These are phyloP conservation scores for Dactylella cylindrospora DNA, from an alignment of 2,329 filamentous ascomycete species.

Conservation along the genomic window DNA sequence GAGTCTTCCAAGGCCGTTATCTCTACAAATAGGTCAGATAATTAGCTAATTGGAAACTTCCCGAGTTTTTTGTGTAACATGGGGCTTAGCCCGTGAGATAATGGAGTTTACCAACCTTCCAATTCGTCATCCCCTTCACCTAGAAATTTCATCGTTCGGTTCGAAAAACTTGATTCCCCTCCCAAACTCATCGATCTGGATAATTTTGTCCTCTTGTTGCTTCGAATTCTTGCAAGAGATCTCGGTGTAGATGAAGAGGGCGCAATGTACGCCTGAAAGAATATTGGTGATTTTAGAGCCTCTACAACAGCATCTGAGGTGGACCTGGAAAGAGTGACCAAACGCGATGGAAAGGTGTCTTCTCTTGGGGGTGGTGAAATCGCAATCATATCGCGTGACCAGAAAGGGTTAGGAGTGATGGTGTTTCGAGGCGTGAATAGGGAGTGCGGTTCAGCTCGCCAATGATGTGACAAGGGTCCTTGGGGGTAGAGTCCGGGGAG, in stretches of 20 bases:
- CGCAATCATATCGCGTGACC: slow-evolving; percentile 44
- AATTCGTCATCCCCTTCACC: slow-evolving; percentile 26
- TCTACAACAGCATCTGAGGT: slow-evolving; percentile 25
- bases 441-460: slow-evolving; percentile 15
- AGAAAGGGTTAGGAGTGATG: slow-evolving; percentile 5
- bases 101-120: slow-evolving; percentile 31
- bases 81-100: no score
- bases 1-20: slow-evolving; percentile 23
- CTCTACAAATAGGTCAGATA: slow-evolving; percentile 19
- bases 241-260: slow-evolving; percentile 22
- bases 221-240: slow-evolving; percentile 5
- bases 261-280: slow-evolving; percentile 18
- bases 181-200: slow-evolving; percentile 32
- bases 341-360: slow-evolving; percentile 39
- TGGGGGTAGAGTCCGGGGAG: no score
- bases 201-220: slow-evolving; percentile 22
- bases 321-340: slow-evolving; percentile 28
- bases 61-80: slow-evolving; percentile 8
- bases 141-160: slow-evolving; percentile 35
- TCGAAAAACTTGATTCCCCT: slow-evolving; percentile 22
- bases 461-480: slow-evolving; percentile 3
- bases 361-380: slow-evolving; percentile 40
- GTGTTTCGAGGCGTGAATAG: slow-evolving; percentile 5
- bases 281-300: slow-evolving; percentile 28
- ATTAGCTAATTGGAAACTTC: not conserved